phyloP scores from a whole-genome alignment of 2,329 filamentous ascomycete species.

The Orbilia javanica region DNA sequence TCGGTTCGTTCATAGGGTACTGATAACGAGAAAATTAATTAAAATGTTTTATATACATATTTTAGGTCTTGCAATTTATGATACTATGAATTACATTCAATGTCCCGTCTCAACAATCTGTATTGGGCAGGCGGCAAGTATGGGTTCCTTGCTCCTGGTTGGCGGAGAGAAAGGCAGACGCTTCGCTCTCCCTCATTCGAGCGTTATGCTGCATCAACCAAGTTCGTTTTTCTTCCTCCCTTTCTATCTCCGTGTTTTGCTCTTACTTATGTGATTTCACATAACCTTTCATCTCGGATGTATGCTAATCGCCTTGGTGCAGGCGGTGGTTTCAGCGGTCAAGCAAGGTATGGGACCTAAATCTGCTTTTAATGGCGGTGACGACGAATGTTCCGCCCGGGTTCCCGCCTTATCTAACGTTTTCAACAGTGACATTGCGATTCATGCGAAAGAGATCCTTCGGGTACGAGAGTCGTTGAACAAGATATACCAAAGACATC shows the following conservation, averaged over 20 bases:
- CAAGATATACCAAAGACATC: slow-evolving; percentile 85
- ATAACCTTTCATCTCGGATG: background rate
- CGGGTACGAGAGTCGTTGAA: slow-evolving; percentile 87
- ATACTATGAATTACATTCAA: slow-evolving; percentile 97
- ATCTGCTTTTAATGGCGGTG: too few relatives aligned
- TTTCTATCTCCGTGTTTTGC: background rate
- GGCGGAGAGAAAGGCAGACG: slow-evolving; percentile 87
- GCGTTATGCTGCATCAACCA: slow-evolving; percentile 98
- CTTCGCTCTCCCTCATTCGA: slow-evolving; percentile 90
- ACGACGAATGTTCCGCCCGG: background rate
- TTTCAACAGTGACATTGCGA: slow-evolving; percentile 78
- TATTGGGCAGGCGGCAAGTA: slow-evolving; percentile 91
- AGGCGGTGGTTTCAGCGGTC: slow-evolving; percentile 72
- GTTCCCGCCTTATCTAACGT: slow-evolving; percentile 17
- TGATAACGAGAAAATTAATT: slow-evolving; percentile 1
- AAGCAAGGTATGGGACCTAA: slow-evolving; percentile 68
- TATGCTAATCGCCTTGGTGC: slow-evolving; percentile 34
- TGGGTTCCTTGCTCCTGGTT: slow-evolving; percentile 89
- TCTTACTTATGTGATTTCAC: background rate
- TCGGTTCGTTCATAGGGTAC: background rate
- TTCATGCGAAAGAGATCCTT: slow-evolving; percentile 97
- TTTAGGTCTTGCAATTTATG: slow-evolving; percentile 85
- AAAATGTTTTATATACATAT: slow-evolving; percentile 11
- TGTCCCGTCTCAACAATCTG: slow-evolving; percentile 95
- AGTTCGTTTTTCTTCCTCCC: slow-evolving; percentile 63